Evolutionary conservation across 176 grass and related monocot species (phyloP).

Genomic region (Echinochloa phyllopogon): DNA sequence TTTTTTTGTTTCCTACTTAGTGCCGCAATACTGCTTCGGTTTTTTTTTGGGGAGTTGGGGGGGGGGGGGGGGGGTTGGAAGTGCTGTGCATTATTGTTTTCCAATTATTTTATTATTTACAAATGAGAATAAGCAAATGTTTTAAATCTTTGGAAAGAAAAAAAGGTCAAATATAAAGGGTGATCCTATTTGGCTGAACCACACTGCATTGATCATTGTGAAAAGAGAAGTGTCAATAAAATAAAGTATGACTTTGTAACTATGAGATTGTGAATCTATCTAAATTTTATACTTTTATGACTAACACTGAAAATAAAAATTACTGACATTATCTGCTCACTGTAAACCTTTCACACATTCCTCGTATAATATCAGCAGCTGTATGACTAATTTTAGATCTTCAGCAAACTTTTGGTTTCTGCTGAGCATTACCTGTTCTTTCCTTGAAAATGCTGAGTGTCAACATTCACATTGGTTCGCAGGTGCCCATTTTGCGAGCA

Average conservation of each 20-base stretch:
- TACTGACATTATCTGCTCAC: background rate
- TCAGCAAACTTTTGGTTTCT: slow-evolving; percentile 8
- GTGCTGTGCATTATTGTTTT: background rate
- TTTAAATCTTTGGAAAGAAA: background rate
- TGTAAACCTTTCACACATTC: slow-evolving; percentile 8
- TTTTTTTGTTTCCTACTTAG: slow-evolving; percentile 19
- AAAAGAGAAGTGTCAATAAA: slow-evolving; percentile 19
- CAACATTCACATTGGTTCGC: slow-evolving; percentile 33
- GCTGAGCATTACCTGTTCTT: slow-evolving; percentile 14
- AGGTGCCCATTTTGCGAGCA: slow-evolving; percentile 45
- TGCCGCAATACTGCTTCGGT: slow-evolving; percentile 13
- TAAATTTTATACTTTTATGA: slow-evolving; percentile 33
- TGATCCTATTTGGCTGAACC: slow-evolving; percentile 6
- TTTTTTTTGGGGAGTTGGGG: background rate
- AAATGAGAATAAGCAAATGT: background rate
- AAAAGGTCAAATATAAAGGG: background rate
- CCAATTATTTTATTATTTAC: background rate
- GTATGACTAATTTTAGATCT: slow-evolving; percentile 13
- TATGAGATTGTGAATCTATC: slow-evolving; percentile 17
- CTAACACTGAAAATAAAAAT: slow-evolving; percentile 6
- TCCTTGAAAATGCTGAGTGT: background rate
- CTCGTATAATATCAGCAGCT: background rate
- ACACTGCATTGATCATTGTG: slow-evolving; percentile 15
- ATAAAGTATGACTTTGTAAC: slow-evolving; percentile 9
- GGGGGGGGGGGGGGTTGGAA: background rate